Evolutionary conservation across 1,284 basidiomycete genomes (phyloP), one percentile per base, ranked within the genome.

Genomic region (Apiotrichum domesticum): DNA sequence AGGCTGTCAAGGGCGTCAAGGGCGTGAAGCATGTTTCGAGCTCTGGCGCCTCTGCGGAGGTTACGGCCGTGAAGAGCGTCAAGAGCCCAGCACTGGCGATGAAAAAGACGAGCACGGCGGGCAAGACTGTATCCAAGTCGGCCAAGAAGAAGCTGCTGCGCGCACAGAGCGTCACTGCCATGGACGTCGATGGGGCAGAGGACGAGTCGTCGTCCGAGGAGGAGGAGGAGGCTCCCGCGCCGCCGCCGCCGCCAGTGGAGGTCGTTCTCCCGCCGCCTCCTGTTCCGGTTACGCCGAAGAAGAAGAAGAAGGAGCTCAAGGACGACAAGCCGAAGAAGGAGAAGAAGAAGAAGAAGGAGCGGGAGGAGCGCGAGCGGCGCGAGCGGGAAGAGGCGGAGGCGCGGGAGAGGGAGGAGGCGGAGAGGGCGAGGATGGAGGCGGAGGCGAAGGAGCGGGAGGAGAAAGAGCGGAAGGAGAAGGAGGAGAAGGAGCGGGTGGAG

Each of bases 1-100:
- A 48, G 40, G 54, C 45, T 37, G 46, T 46, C 54, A 63, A 62
- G 37, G 46, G 49, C 8, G 55, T 55, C 48, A 67, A 67, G 59
- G 52, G 8, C 7, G 21, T 21, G 21, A 21, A 21, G 21, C 21
- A 21, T 21, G 21, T 21, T 21, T 21, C 21, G 21, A 39, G 37
- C 37, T 7, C 37, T 8, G 8, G 13, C 37, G 37, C 33, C 46
- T 7, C 8, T 9, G 13, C 37, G 37, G 8, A 39, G 13, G 13
- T 8, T 13, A 7, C 8, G 37, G 13, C 8, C 37, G 13, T 39
- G 8, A 39, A 39, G 37, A 39, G 51, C 51, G 34, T 41, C 54
- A 42, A 48, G 45, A 57, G 56, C 13, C 62, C 58, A 3, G 58
- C 56, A n/a, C 52, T 63, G 6, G 62, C 59, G 35, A 54, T 56